A percentile compares a stretch with the other conserved stretches of the same genome.
phyloP scores from a whole-genome alignment of 2,329 filamentous ascomycete genomes.

The Aspergillus transmontanensis region DNA sequence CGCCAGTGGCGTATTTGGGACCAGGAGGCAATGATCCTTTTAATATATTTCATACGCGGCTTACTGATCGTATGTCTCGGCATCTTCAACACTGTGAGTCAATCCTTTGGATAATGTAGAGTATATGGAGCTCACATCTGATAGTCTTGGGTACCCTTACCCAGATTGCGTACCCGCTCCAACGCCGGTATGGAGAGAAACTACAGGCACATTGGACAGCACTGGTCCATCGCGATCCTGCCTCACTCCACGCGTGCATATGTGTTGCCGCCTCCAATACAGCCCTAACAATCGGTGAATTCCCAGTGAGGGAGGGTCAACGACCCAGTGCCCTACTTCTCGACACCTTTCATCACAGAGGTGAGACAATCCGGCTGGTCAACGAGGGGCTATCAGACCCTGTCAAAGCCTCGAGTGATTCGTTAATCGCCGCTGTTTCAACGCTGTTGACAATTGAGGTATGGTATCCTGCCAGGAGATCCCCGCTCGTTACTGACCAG shows the following conservation, averaged over 20 bases:
- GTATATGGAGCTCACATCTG: slow-evolving; percentile 11
- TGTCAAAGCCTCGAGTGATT: slow-evolving; percentile 42
- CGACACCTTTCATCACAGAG: slow-evolving; percentile 41
- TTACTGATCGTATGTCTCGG: slow-evolving; percentile 41
- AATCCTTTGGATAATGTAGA: not conserved
- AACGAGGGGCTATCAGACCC: slow-evolving; percentile 42
- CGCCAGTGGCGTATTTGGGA: slow-evolving; percentile 33
- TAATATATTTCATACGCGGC: slow-evolving; percentile 35
- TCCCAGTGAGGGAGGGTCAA: slow-evolving; percentile 37
- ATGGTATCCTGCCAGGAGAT: slow-evolving; percentile 8
- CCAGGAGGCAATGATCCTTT: slow-evolving; percentile 40
- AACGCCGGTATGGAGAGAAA: slow-evolving; percentile 36
- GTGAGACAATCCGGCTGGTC: slow-evolving; percentile 43
- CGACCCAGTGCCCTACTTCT: slow-evolving; percentile 35
- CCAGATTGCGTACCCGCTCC: slow-evolving; percentile 38
- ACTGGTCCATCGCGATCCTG: slow-evolving; percentile 39
- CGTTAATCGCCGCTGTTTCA: slow-evolving; percentile 42
- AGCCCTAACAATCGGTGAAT: slow-evolving; percentile 35
- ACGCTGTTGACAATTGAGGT: slow-evolving; percentile 44
- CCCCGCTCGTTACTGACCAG: slow-evolving; percentile 12
- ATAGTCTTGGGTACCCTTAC: slow-evolving; percentile 41
- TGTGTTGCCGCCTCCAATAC: slow-evolving; percentile 41
- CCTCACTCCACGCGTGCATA: slow-evolving; percentile 40
- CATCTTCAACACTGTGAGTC: slow-evolving; percentile 41
- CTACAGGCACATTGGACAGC: slow-evolving; percentile 40